Conservation (phyloP, 2,329 filamentous ascomycete genomes). For the Aspergillus ochraceoroseus region DNA sequence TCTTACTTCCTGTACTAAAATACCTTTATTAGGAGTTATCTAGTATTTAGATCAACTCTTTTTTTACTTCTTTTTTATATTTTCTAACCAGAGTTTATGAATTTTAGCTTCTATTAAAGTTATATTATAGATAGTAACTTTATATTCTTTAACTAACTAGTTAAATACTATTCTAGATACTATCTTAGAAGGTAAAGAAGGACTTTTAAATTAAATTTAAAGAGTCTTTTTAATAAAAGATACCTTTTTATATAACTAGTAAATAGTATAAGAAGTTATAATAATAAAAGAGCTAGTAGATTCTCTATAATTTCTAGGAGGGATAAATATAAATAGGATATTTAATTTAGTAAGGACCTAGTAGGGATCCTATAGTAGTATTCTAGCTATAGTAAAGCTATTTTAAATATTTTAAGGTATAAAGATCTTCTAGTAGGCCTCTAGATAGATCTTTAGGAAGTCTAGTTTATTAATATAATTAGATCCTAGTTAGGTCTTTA, state of each 20-base stretch:
- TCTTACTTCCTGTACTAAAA: too few species aligned
- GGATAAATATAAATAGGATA: conserved; percentile 7
- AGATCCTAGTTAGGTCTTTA: neutral
- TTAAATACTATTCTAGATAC: too few species aligned
- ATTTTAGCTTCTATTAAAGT: neutral
- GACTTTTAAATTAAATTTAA: conserved; percentile 1
- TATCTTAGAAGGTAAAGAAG: conserved; percentile 2
- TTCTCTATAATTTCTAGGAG: neutral
- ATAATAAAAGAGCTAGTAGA: conserved; percentile 5
- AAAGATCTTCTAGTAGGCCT: neutral
- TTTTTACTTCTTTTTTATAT: conserved; percentile 2
- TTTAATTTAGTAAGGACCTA: conserved; percentile 9
- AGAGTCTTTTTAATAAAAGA: conserved; percentile 8
- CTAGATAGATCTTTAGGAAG: conserved; percentile 1
- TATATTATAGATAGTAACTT: neutral
- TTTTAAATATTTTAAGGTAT: conserved; percentile 6
- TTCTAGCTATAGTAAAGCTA: conserved; percentile 6
- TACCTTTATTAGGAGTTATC: too few species aligned
- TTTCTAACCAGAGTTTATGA: neutral
- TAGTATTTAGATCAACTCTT: neutral
- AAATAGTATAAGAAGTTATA: conserved; percentile 8
- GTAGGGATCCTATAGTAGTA: conserved; percentile 4
- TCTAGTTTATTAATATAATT: conserved; percentile 11
- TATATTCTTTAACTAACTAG: conserved; percentile 1
- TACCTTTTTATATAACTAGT: conserved; percentile 7